Evolutionary conservation across 768 basidiomycete species (phyloP).

Genomic region (Porphyrellus cyaneotinctus): DNA sequence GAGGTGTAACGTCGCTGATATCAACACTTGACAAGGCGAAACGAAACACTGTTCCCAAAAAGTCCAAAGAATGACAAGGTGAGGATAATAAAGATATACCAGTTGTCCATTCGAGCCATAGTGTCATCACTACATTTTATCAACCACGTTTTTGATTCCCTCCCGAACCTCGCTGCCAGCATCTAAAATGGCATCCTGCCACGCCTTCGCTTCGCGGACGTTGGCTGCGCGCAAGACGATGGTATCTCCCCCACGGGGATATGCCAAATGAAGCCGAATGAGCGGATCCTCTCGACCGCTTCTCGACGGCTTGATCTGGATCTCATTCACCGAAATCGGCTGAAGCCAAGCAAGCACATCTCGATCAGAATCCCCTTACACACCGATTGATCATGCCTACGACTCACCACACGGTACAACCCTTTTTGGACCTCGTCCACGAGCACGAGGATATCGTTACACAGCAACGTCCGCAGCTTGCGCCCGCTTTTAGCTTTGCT

Average conservation of each 20-base stretch:
- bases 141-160: slow-evolving; percentile 1
- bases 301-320: slow-evolving; percentile 53
- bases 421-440: slow-evolving; percentile 67
- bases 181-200: slow-evolving; percentile 41
- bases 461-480: slow-evolving; percentile 73
- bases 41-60: neutral
- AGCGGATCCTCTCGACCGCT: slow-evolving; percentile 57
- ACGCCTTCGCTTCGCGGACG: slow-evolving; percentile 53
- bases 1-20: neutral
- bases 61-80: neutral
- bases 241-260: slow-evolving; percentile 70
- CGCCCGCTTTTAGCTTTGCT: slow-evolving; percentile 82
- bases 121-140: neutral
- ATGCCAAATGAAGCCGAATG: slow-evolving; percentile 63
- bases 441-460: slow-evolving; percentile 86
- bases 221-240: slow-evolving; percentile 57
- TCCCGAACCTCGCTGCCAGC: slow-evolving; percentile 13
- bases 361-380: neutral
- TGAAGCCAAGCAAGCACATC: slow-evolving; percentile 19
- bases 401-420: slow-evolving; percentile 78
- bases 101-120: neutral
- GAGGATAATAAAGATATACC: slow-evolving; percentile 4
- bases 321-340: slow-evolving; percentile 74
- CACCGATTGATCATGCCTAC: neutral
- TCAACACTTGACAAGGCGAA: neutral